Conservation (phyloP, 164 flowering plant genomes). For the Taxillus chinensis region DNA sequence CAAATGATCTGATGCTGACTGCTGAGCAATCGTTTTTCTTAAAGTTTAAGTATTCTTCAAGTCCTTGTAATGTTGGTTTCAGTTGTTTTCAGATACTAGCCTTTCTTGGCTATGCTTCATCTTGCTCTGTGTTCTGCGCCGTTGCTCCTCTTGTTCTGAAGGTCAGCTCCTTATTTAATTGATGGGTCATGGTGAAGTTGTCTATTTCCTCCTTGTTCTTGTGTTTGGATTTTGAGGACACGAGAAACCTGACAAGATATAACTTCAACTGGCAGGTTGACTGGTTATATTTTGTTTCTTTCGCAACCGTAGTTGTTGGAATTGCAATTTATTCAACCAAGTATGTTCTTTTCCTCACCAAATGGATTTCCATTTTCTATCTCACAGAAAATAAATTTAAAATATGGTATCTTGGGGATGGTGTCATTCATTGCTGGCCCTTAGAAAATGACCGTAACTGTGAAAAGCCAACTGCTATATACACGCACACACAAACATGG, state of each 20-base stretch:
- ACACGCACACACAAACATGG: too few species aligned
- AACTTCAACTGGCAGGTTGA: constrained; percentile 43
- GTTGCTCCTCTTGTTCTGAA: constrained; percentile 48
- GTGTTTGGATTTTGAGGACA: too few species aligned
- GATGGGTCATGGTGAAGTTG: not conserved
- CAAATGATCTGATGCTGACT: not conserved
- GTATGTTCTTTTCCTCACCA: constrained; percentile 22
- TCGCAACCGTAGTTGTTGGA: constrained; percentile 45
- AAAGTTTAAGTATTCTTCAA: not conserved
- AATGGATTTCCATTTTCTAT: not conserved
- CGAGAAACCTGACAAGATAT: not conserved
- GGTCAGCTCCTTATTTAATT: constrained; percentile 27
- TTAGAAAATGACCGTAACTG: too few species aligned
- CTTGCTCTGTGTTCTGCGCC: constrained; percentile 45
- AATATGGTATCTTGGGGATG: not conserved
- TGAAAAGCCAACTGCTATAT: too few species aligned
- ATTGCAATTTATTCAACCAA: constrained; percentile 49
- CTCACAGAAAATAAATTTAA: not conserved
- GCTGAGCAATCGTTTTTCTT: not conserved
- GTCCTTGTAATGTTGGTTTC: not conserved
- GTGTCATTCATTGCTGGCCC: not conserved
- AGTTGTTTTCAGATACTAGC: constrained; percentile 37
- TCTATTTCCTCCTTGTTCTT: too few species aligned
- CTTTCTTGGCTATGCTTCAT: constrained; percentile 33
- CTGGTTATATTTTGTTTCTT: constrained; percentile 63